Conservation (phyloP, 2,329 filamentous ascomycete species). For the Aspergillus candidus region DNA sequence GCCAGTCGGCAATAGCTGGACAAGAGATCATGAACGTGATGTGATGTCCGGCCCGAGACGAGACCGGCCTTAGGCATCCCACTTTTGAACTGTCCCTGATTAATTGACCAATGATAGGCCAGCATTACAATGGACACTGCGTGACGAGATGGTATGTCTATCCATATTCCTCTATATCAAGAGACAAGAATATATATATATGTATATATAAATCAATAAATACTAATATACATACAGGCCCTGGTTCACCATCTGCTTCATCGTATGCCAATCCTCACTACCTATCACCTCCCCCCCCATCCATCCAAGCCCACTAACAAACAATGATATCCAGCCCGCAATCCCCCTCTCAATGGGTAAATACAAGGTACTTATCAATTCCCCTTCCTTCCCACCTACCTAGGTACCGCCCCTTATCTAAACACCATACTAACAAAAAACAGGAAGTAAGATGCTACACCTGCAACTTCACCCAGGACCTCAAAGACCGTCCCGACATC, state of each 20-base stretch:
- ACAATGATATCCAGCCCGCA: slow-evolving; percentile 23
- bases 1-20: too few relatives aligned
- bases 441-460: slow-evolving; percentile 36
- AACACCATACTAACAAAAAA: slow-evolving; percentile 8
- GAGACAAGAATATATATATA: neutral
- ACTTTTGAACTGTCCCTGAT: neutral
- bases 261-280: slow-evolving; percentile 23
- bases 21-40: too few relatives aligned
- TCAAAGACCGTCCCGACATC: slow-evolving; percentile 35
- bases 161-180: neutral
- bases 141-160: slow-evolving; percentile 37
- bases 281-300: neutral
- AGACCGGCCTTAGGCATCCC: too few relatives aligned
- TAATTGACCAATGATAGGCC: slow-evolving; percentile 20
- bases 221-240: slow-evolving; percentile 23
- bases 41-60: slow-evolving; percentile 1
- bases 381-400: neutral
- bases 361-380: slow-evolving; percentile 25
- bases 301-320: too few relatives aligned
- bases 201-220: too few relatives aligned
- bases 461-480: slow-evolving; percentile 34
- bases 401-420: neutral
- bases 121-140: slow-evolving; percentile 42
- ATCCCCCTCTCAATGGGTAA: slow-evolving; percentile 36
- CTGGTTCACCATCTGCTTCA: slow-evolving; percentile 43